phyloP scores from a whole-genome alignment of 75 land plant genomes.

The Sequoiadendron giganteum region DNA sequence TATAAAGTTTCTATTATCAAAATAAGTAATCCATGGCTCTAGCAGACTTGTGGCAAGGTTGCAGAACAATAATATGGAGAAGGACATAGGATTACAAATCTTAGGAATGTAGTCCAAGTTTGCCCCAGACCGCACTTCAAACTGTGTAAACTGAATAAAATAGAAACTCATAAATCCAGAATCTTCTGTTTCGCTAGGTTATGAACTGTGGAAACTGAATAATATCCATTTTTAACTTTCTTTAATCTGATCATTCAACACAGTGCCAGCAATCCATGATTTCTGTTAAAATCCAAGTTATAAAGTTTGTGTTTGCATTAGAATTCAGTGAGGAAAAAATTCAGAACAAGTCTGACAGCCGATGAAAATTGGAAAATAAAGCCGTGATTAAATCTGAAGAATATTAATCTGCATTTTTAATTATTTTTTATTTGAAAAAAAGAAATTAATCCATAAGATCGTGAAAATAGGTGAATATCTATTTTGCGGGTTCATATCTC shows the following conservation, averaged over 20 bases:
- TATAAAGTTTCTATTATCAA: background rate
- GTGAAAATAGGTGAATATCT: no score
- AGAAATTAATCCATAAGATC: no score
- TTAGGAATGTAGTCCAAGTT: background rate
- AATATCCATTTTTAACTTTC: background rate
- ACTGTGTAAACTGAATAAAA: background rate
- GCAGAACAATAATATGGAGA: background rate
- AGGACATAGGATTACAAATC: background rate
- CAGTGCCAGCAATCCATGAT: background rate
- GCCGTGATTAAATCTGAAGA: no score
- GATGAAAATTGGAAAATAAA: no score
- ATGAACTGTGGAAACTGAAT: background rate
- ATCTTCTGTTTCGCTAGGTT: background rate
- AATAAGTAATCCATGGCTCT: background rate
- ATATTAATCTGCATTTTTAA: no score
- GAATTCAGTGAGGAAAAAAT: no score
- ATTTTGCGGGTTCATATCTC: no score
- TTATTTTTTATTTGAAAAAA: no score
- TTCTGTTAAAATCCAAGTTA: background rate
- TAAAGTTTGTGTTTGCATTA: no score
- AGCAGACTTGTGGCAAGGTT: background rate
- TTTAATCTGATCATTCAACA: background rate
- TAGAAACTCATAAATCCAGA: background rate
- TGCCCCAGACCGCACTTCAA: background rate
- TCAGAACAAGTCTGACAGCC: no score